Base-by-base conservation (phyloP, 2,329 filamentous ascomycete genomes). In the Verticillium isaacii region DNA sequence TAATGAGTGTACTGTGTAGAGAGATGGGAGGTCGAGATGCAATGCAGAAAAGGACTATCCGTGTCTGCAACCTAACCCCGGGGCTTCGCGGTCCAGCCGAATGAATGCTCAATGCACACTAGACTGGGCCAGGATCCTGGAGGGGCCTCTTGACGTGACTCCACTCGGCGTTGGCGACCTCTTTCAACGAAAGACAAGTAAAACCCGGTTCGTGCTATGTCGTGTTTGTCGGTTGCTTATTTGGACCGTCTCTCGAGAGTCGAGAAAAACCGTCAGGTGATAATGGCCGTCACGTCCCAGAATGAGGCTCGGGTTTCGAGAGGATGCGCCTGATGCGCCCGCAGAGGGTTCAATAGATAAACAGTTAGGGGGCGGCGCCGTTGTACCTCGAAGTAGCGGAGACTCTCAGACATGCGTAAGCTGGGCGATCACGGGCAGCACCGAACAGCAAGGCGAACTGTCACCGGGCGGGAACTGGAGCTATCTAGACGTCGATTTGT, bases 21-120 rank as follows among this genome's bases (percentile, higher is more conserved):
- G 19, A 50, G 45, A 50, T 50, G 45, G 19, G 11, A 23, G 25
- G 57, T 58, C 57, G 37, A 58, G 57, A 32, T 58, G 23, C 37
- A 41, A 50, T 50, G 45, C 45, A 50, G 45, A 50, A 58, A 58
- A 58, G 57, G 57, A 29, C 57, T 50, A 58, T 58, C 57, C 50
- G 57, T 41, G 50, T 58, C 57, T 50, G 45, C 45, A 50, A 50
- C 45, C 45, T 50, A 23, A 50, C 45, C 57, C 57, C 57, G 34
- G 29, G 29, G 57, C 23, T 17, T 58, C 57, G 32, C 39, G 57
- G 57, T 45, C 57, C 57, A 50, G 29, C 57, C 29, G 25, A 50
- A 58, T 23, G 36, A 41, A 23, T 58, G 57, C 37, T 50, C 45
- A 50, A 50, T 50, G 45, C 45, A 50, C 45, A 50, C 45, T 50